phyloP scores from a whole-genome alignment of 306 rosid species.

The Mucuna pruriens region DNA sequence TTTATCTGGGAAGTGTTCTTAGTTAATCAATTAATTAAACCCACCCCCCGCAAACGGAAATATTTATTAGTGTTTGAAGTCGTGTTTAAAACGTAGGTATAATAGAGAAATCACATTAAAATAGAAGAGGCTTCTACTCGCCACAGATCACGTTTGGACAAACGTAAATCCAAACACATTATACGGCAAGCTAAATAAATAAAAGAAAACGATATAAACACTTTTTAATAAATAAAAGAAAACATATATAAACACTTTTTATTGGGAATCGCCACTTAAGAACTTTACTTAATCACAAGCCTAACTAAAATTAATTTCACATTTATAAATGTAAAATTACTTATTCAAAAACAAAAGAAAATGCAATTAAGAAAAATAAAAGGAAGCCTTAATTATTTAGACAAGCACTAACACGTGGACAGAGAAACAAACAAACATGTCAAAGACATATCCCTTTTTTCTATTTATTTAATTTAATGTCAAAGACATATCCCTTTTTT shows the following conservation, averaged over 20 bases:
- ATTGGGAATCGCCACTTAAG: neutral
- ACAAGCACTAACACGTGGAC: neutral
- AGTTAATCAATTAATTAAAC: neutral
- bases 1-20: neutral
- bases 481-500: too few relatives aligned
- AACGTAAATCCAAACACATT: too few relatives aligned
- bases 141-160: too few relatives aligned
- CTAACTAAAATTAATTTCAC: neutral
- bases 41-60: neutral
- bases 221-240: too few relatives aligned
- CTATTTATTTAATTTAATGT: too few relatives aligned
- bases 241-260: too few relatives aligned
- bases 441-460: too few relatives aligned
- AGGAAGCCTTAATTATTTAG: neutral
- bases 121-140: too few relatives aligned
- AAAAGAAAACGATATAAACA: neutral
- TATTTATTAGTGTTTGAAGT: too few relatives aligned
- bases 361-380: neutral
- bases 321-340: neutral
- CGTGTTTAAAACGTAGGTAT: too few relatives aligned
- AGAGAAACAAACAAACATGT: neutral
- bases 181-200: neutral
- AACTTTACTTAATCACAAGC: neutral
- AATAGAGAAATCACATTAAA: too few relatives aligned
- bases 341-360: neutral